Evolutionary conservation across 148 eudicot species (phyloP), one percentile per base, ranked within the genome.

Genomic region (Agrostemma githago): DNA sequence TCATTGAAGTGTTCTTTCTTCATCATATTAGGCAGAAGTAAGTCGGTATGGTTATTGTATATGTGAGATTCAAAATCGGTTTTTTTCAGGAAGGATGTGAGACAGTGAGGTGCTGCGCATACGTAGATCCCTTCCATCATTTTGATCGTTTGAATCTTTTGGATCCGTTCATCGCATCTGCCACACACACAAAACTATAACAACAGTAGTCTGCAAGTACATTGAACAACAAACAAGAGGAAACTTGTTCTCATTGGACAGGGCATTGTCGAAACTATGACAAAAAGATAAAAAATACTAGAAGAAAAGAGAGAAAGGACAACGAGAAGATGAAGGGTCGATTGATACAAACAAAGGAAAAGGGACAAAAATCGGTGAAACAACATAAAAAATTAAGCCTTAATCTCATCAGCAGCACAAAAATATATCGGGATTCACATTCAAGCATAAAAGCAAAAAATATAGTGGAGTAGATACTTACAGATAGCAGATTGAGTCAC

Each of bases 401-500:
- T 62, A 62, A 21, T 6, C 69, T 44, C 10, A n/a, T n/a, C n/a
- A n/a, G n/a, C n/a, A n/a, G n/a, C n/a, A n/a, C n/a, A n/a, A n/a
- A n/a, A n/a, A n/a, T n/a, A n/a, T 15, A 26, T 48, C 14, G 40
- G 39, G 37, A 4, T 20, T 48, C 41, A 48, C 12, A 19, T 9
- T 68, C 15, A 59, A 8, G 1, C 8, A 59, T 44, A 61, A 56
- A 64, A 41, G 57, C 39, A 44, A 66, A 44, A 66, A 40, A 37
- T 19, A 72, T 38, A 77, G 16, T 41, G 38, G 46, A 41, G 19
- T 6, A 62, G 62, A 53, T 65, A 72, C 99, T 95, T 88, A 95
- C 97, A 95, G 85, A 79, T 88, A 92, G 85, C 99, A 95, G 64
- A 95, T 81, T n/a, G 99, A 92, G 80, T 95, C 94, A 80, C 97